These are phyloP conservation scores for Suhomyces guaymorum DNA, from an alignment of 1,139 yeast species.

Conservation along the genomic window DNA sequence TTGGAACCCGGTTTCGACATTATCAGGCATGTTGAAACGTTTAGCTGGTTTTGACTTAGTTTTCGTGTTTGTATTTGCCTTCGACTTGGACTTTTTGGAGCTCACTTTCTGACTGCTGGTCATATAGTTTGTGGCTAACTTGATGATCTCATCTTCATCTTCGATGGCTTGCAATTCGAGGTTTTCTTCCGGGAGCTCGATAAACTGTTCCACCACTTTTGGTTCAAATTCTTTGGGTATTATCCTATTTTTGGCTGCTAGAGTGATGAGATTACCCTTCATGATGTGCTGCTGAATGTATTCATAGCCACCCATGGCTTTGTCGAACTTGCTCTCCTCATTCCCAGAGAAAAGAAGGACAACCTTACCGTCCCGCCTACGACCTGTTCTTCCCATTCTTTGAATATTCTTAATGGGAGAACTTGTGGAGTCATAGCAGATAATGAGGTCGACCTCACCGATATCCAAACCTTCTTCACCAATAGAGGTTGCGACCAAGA, in stretches of 20 bases:
- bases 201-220: constrained; percentile 51
- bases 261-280: constrained; percentile 41
- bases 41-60: constrained; percentile 33
- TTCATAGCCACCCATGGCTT: constrained; percentile 83
- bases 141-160: constrained; percentile 71
- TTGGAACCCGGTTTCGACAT: constrained; percentile 69
- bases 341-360: constrained; percentile 74
- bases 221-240: constrained; percentile 62
- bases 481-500: constrained; percentile 91
- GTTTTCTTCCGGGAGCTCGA: constrained; percentile 73
- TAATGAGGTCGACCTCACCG: constrained; percentile 92
- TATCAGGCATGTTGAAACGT: constrained; percentile 75
- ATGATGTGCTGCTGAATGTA: constrained; percentile 68
- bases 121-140: constrained; percentile 57
- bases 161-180: constrained; percentile 50
- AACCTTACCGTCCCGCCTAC: constrained; percentile 87
- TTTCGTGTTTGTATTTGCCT: constrained; percentile 11
- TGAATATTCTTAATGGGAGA: constrained; percentile 94
- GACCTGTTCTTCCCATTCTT: constrained; percentile 97
- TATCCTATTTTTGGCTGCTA: constrained; percentile 59
- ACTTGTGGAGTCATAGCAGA: constrained; percentile 89
- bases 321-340: constrained; percentile 77
- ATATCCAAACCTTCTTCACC: constrained; percentile 99
- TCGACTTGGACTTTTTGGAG: constrained; percentile 8
- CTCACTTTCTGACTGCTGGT: constrained; percentile 20